Evolutionary conservation across 2,329 filamentous ascomycete species (phyloP).

Genomic region (Aschersonia sp.): DNA sequence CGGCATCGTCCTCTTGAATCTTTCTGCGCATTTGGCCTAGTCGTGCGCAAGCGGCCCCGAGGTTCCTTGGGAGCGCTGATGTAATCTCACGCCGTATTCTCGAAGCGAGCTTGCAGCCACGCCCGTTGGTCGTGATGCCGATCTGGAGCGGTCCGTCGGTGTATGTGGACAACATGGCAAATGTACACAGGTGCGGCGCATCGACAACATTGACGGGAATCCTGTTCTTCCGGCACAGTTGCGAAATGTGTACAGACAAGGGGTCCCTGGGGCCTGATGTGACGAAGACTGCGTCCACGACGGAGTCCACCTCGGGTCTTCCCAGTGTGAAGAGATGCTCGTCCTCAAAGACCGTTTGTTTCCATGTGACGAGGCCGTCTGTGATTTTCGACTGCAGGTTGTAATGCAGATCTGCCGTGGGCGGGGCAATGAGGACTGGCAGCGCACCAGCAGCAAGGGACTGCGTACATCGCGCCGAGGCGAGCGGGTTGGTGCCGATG

Average conservation of each 20-base stretch:
- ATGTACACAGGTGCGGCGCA: constrained; percentile 72
- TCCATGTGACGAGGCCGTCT: constrained; percentile 50
- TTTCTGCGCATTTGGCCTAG: constrained; percentile 58
- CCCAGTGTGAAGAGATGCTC: constrained; percentile 61
- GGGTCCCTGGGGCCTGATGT: constrained; percentile 40
- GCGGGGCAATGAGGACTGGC: constrained; percentile 65
- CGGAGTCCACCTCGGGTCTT: constrained; percentile 58
- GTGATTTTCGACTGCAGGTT: constrained; percentile 49
- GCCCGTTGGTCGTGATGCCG: constrained; percentile 87
- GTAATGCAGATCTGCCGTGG: constrained; percentile 42
- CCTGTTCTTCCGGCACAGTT: constrained; percentile 60
- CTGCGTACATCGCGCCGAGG: constrained; percentile 67
- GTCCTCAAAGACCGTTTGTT: constrained; percentile 52
- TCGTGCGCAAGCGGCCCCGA: constrained; percentile 64
- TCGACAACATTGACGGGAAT: constrained; percentile 93
- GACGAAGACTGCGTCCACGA: constrained; percentile 89
- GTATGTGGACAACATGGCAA: constrained; percentile 79
- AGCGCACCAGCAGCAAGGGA: constrained; percentile 70
- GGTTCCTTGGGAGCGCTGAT: constrained; percentile 56
- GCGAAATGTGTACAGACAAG: constrained; percentile 49
- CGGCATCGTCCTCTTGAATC: constrained; percentile 59
- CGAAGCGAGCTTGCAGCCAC: constrained; percentile 85
- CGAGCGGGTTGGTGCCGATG: constrained; percentile 73
- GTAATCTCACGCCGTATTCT: constrained; percentile 81
- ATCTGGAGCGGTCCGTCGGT: constrained; percentile 85